These are phyloP conservation scores for Microdochium bolleyi DNA, from an alignment of 2,329 filamentous ascomycete species.

Conservation along the genomic window DNA sequence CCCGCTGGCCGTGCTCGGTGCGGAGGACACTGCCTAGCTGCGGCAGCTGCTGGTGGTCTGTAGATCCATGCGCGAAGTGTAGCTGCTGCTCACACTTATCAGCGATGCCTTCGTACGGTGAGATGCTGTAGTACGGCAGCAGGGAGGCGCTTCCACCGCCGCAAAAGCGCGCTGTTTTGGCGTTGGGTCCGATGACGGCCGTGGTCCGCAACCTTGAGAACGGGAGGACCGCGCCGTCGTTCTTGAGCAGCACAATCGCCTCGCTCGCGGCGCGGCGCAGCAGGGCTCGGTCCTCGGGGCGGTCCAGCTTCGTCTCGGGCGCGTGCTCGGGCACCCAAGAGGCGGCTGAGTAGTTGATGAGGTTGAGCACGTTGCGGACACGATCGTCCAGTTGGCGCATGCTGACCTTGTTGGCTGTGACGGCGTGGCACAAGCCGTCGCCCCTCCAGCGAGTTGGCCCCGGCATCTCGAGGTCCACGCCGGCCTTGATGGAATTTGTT, in stretches of 20 bases:
- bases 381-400: background rate
- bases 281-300: constrained; percentile 47
- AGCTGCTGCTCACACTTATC: no score
- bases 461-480: constrained; percentile 35
- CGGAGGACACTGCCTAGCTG: no score
- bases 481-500: constrained; percentile 25
- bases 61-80: no score
- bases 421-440: background rate
- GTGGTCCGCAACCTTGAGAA: constrained; percentile 42
- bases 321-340: constrained; percentile 31
- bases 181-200: constrained; percentile 50
- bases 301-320: constrained; percentile 45
- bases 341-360: background rate
- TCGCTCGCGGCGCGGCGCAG: constrained; percentile 63
- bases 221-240: constrained; percentile 56
- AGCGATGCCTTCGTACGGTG: constrained; percentile 63
- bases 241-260: constrained; percentile 67
- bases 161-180: constrained; percentile 47
- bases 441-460: constrained; percentile 8
- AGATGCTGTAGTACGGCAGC: constrained; percentile 58
- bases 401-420: background rate
- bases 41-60: no score
- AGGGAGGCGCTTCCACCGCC: constrained; percentile 60
- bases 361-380: background rate
- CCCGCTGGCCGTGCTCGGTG: no score